Conservation (phyloP, 192 early-diverging fungal genomes). For the Kappamyces sp. region DNA sequence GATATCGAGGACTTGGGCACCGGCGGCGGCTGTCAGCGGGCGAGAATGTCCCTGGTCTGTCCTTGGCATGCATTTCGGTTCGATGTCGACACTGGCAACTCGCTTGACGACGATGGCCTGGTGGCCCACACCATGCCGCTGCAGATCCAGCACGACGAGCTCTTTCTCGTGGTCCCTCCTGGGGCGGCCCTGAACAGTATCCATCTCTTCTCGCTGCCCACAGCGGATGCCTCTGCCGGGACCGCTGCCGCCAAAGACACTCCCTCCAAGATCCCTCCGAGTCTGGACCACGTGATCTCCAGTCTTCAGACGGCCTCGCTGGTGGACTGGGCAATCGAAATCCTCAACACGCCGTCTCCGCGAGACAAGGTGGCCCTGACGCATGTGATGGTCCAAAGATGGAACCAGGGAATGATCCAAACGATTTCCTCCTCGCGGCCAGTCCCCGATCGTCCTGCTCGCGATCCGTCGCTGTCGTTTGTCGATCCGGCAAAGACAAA, state of each 20-base stretch:
- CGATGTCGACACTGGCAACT: conserved; percentile 19
- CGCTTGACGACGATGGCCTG: conserved; percentile 12
- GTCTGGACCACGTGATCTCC: too few relatives aligned
- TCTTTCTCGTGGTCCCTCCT: too few relatives aligned
- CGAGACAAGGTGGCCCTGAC: conserved; percentile 44
- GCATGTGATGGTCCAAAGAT: conserved; percentile 16
- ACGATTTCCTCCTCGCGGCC: background rate
- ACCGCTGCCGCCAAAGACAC: too few relatives aligned
- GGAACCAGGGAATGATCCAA: conserved; percentile 14
- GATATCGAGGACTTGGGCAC: conserved; percentile 37
- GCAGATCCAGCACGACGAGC: too few relatives aligned
- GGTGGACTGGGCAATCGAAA: conserved; percentile 42
- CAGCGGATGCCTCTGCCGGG: too few relatives aligned
- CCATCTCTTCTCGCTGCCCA: too few relatives aligned
- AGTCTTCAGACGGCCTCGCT: too few relatives aligned
- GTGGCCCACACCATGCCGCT: too few relatives aligned
- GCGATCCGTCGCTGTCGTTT: conserved; percentile 37
- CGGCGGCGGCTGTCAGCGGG: background rate
- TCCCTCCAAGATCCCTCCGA: too few relatives aligned
- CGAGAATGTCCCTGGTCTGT: conserved; percentile 31
- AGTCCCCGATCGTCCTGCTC: conserved; percentile 44
- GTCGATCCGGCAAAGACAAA: conserved; percentile 36
- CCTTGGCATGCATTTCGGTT: conserved; percentile 46
- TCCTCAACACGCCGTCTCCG: conserved; percentile 52
- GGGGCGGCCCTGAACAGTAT: too few relatives aligned